phyloP scores from a whole-genome alignment of 2,329 filamentous ascomycete species.

The Mariannaea sp. region DNA sequence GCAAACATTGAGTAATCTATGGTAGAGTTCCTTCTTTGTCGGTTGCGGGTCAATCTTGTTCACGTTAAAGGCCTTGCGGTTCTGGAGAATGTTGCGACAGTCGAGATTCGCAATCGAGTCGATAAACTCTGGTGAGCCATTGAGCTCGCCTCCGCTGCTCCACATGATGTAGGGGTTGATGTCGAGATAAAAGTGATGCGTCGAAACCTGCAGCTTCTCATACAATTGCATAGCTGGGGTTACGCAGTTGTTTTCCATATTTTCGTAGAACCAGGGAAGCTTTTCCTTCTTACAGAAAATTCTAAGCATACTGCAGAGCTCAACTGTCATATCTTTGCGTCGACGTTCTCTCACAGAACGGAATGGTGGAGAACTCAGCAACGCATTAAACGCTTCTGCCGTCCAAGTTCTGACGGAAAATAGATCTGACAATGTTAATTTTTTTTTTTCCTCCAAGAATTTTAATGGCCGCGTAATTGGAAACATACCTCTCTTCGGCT shows the following conservation, averaged over 20 bases:
- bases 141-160: constrained; percentile 30
- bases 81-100: constrained; percentile 45
- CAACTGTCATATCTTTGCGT: constrained; percentile 36
- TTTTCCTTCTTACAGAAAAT: constrained; percentile 38
- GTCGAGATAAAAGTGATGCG: constrained; percentile 45
- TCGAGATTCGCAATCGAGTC: constrained; percentile 40
- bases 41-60: constrained; percentile 41
- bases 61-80: constrained; percentile 43
- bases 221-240: constrained; percentile 45
- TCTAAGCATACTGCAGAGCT: constrained; percentile 37
- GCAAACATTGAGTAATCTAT: constrained; percentile 42
- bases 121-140: constrained; percentile 39
- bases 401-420: constrained; percentile 46
- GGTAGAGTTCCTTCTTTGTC: constrained; percentile 39
- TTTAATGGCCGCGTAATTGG: neutral
- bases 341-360: constrained; percentile 29
- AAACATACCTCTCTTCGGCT: constrained; percentile 45
- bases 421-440: constrained; percentile 36
- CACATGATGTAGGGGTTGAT: constrained; percentile 40
- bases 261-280: constrained; percentile 29
- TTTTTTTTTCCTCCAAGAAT: neutral
- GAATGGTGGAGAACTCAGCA: constrained; percentile 42
- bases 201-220: constrained; percentile 47
- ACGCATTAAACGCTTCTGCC: constrained; percentile 45
- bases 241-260: constrained; percentile 39